Conservation (phyloP, 192 early-diverging fungal genomes). For the Gaertneriomyces sp. region DNA sequence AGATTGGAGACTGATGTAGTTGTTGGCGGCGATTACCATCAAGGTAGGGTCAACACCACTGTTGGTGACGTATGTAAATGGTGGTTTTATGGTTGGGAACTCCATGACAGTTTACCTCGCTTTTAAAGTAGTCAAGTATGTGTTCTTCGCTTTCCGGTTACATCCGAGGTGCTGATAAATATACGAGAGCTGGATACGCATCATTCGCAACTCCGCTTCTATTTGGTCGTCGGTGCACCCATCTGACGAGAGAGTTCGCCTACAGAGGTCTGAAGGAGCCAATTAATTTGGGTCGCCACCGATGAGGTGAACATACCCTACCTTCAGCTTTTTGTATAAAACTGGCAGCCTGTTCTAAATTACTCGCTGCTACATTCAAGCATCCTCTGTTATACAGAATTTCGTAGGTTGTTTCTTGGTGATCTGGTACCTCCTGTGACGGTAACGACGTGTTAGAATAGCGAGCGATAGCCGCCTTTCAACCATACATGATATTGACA, state of each 20-base stretch:
- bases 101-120: slow-evolving; percentile 42
- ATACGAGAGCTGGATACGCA: slow-evolving; percentile 64
- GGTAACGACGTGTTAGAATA: too few species aligned
- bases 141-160: slow-evolving; percentile 47
- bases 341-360: slow-evolving; percentile 50
- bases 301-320: slow-evolving; percentile 29
- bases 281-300: slow-evolving; percentile 10
- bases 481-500: slow-evolving; percentile 32
- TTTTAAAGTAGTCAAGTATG: slow-evolving; percentile 58
- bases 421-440: too few species aligned
- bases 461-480: too few species aligned
- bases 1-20: slow-evolving; percentile 55
- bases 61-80: background rate
- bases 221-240: slow-evolving; percentile 63
- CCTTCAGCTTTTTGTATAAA: slow-evolving; percentile 55
- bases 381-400: slow-evolving; percentile 66
- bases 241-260: slow-evolving; percentile 43
- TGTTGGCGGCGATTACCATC: slow-evolving; percentile 66
- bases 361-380: slow-evolving; percentile 47
- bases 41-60: slow-evolving; percentile 55
- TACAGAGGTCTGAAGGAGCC: slow-evolving; percentile 38
- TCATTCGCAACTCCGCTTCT: slow-evolving; percentile 60
- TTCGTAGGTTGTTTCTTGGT: slow-evolving; percentile 47
- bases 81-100: background rate
- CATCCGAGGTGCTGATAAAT: slow-evolving; percentile 61